A percentile compares a stretch with the other conserved stretches of the same genome.
Conservation (phyloP, 305 asterid species). For the Fraxinus platypoda region DNA sequence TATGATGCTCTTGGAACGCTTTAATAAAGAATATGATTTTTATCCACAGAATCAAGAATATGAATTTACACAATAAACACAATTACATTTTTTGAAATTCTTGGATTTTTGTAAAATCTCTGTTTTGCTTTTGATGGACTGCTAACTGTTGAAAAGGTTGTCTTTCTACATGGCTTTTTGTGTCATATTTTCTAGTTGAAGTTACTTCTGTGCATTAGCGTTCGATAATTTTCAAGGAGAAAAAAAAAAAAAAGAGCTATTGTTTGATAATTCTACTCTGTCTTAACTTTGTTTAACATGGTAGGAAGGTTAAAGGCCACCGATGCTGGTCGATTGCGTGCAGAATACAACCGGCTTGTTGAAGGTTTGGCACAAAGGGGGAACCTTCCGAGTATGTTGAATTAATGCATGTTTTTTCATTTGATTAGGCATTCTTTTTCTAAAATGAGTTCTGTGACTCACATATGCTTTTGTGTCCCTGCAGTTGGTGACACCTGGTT, state of each 20-base stretch:
- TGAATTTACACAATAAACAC: neutral
- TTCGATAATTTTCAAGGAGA: neutral
- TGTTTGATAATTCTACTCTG: slow-evolving; percentile 27
- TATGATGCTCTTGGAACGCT: neutral
- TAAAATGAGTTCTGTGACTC: slow-evolving; percentile 10
- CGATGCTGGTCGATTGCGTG: slow-evolving; percentile 97
- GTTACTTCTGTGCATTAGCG: neutral
- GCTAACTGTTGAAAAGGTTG: neutral
- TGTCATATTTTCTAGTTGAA: neutral
- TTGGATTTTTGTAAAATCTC: neutral
- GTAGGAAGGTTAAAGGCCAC: slow-evolving; percentile 99
- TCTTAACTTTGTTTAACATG: slow-evolving; percentile 54
- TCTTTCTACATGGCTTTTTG: neutral
- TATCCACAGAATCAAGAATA: neutral
- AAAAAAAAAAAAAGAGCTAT: neutral
- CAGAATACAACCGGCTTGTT: slow-evolving; percentile 93
- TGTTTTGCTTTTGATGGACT: neutral
- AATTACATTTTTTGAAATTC: neutral
- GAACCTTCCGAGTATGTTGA: slow-evolving; percentile 72
- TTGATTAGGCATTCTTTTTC: slow-evolving; percentile 11
- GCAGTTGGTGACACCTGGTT: slow-evolving; percentile 79
- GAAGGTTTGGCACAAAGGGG: slow-evolving; percentile 95
- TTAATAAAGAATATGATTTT: neutral
- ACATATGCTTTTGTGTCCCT: slow-evolving; percentile 25
- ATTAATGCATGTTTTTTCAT: slow-evolving; percentile 10